Conservation (phyloP, 2,329 filamentous ascomycete genomes). For the Lachnellula occidentalis region DNA sequence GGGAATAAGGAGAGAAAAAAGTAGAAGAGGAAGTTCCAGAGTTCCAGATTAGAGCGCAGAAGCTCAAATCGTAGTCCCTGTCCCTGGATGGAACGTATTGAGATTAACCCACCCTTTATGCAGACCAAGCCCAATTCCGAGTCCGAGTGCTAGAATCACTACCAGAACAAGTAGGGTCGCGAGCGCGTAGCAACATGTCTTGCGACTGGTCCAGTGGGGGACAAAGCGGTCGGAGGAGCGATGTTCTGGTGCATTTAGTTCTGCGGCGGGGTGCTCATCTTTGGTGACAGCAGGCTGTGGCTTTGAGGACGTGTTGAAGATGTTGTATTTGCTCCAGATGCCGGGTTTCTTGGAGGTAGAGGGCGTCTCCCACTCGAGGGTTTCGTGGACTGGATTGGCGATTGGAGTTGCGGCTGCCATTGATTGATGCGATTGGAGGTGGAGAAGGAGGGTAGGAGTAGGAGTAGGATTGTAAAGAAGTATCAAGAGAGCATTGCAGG, state of each 20-base stretch:
- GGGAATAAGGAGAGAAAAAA: constrained; percentile 1
- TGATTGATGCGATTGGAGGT: not conserved
- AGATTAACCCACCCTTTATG: constrained; percentile 20
- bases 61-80: constrained; percentile 5
- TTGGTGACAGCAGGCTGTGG: not conserved
- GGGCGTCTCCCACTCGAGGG: constrained; percentile 25
- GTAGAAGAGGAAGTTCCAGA: not conserved
- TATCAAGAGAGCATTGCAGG: not conserved
- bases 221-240: not conserved
- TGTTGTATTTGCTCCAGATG: constrained; percentile 8
- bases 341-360: constrained; percentile 12
- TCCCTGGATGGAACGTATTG: constrained; percentile 14
- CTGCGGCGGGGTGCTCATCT: not conserved
- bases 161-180: constrained; percentile 24
- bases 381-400: constrained; percentile 12
- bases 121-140: constrained; percentile 26
- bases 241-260: not conserved
- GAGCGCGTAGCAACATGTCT: constrained; percentile 8
- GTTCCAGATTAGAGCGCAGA: not conserved
- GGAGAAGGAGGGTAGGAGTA: not conserved
- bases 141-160: constrained; percentile 32
- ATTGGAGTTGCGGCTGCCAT: not conserved
- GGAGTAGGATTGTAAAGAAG: not conserved
- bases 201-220: constrained; percentile 9
- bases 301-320: not conserved